A percentile compares a stretch with the other conserved stretches of the same genome.
Conservation (phyloP, 2,329 filamentous ascomycete species). For the Aspergillus phoenicis region DNA sequence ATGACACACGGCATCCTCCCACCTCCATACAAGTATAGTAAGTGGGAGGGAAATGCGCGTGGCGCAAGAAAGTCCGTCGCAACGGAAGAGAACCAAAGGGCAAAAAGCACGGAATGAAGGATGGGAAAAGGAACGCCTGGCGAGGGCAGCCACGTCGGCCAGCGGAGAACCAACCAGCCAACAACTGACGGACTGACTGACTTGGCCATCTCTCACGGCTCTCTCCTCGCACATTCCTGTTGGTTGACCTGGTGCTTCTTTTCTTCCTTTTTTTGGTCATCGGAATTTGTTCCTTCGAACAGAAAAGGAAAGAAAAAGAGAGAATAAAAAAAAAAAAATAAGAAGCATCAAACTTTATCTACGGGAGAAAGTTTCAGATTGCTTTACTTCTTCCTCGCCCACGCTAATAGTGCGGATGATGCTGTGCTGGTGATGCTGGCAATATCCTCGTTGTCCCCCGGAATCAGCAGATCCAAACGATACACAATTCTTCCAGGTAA, state of each 20-base stretch:
- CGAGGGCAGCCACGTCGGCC: slow-evolving; percentile 9
- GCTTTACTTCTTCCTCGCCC: neutral
- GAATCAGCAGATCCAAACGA: neutral
- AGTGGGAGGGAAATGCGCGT: neutral
- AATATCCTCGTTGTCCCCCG: neutral
- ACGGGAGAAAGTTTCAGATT: neutral
- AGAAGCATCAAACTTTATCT: neutral
- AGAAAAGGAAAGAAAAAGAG: neutral
- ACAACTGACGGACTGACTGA: neutral
- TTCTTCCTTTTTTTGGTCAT: neutral
- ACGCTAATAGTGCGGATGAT: neutral
- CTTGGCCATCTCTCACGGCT: neutral
- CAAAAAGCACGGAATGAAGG: slow-evolving; percentile 5
- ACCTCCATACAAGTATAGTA: neutral
- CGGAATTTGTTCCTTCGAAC: no score
- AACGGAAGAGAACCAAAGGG: neutral
- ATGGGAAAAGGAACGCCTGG: slow-evolving; percentile 1
- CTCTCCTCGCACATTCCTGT: neutral
- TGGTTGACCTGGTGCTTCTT: neutral
- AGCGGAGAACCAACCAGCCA: neutral
- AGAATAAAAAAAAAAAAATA: neutral
- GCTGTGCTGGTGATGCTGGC: neutral
- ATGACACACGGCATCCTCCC: neutral
- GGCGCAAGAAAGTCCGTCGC: neutral
- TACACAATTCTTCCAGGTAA: neutral